Conservation (phyloP, 129 eudicot genomes). For the Artemisia argyi region DNA sequence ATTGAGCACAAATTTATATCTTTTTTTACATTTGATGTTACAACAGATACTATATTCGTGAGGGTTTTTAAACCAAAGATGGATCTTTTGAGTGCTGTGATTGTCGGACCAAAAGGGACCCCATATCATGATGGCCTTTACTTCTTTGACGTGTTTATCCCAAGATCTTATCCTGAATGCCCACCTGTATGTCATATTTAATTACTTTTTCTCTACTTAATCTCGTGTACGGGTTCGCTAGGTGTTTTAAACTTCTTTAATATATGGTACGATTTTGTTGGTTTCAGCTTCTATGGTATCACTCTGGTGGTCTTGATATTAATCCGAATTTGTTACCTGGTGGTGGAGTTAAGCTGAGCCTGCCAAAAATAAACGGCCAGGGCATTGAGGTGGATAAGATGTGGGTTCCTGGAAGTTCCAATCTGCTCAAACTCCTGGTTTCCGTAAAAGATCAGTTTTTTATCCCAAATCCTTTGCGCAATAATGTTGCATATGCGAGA, state of each 20-base stretch:
- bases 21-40: not conserved
- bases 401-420: conserved; percentile 65
- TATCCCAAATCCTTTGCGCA: conserved; percentile 59
- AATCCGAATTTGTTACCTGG: conserved; percentile 52
- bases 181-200: conserved; percentile 56
- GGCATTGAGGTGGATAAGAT: not conserved
- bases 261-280: not conserved
- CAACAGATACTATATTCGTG: conserved; percentile 55
- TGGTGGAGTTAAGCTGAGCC: conserved; percentile 69
- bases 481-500: conserved; percentile 37
- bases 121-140: conserved; percentile 89
- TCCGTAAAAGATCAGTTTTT: conserved; percentile 67
- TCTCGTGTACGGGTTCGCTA: too few relatives aligned
- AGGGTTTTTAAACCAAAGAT: conserved; percentile 74
- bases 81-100: conserved; percentile 80
- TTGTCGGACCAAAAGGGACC: conserved; percentile 83
- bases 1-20: not conserved
- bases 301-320: conserved; percentile 63
- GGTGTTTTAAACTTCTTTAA: not conserved
- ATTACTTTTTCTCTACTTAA: not conserved
- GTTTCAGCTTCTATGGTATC: conserved; percentile 58
- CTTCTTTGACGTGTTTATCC: conserved; percentile 67
- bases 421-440: conserved; percentile 62
- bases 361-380: conserved; percentile 36
- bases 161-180: conserved; percentile 46